Conservation (phyloP, 2,329 filamentous ascomycete species). For the Calonectria naviculata region DNA sequence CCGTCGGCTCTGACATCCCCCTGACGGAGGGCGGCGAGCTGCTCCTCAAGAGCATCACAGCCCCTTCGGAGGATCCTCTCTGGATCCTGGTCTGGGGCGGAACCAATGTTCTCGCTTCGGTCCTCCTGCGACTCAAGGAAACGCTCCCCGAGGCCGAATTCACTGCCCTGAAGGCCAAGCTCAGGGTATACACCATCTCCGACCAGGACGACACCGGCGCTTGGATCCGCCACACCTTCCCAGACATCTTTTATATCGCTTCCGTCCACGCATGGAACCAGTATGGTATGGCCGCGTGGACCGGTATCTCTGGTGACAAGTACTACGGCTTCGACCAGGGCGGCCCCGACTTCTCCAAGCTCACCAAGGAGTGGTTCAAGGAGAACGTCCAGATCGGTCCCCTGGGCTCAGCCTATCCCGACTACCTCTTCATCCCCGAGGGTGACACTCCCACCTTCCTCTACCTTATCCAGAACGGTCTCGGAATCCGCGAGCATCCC, state of each 20-base stretch:
- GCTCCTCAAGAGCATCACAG: constrained; percentile 47
- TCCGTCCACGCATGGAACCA: constrained; percentile 67
- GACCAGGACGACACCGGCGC: constrained; percentile 68
- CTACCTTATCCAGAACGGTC: constrained; percentile 46
- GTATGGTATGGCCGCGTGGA: constrained; percentile 66
- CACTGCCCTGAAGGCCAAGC: constrained; percentile 49
- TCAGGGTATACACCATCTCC: constrained; percentile 66
- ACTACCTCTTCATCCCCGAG: constrained; percentile 63
- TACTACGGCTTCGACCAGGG: constrained; percentile 39
- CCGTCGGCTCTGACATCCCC: constrained; percentile 43
- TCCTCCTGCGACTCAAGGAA: constrained; percentile 50
- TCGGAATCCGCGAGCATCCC: constrained; percentile 58
- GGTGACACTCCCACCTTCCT: constrained; percentile 64
- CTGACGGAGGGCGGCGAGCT: constrained; percentile 54
- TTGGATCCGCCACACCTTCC: constrained; percentile 66
- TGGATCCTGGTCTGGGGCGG: constrained; percentile 67
- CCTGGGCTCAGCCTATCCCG: constrained; percentile 56
- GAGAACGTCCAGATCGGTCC: constrained; percentile 62
- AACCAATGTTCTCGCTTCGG: constrained; percentile 62
- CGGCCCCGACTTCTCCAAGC: constrained; percentile 56
- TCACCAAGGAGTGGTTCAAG: constrained; percentile 63
- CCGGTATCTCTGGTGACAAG: constrained; percentile 60
- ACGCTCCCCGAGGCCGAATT: constrained; percentile 44
- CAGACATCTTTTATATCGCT: constrained; percentile 66
- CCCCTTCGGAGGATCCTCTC: constrained; percentile 50